A percentile compares a stretch with the other conserved stretches of the same genome.
These are phyloP conservation scores for Nematodospora valgi DNA, from an alignment of 805 yeast species.

Conservation along the genomic window DNA sequence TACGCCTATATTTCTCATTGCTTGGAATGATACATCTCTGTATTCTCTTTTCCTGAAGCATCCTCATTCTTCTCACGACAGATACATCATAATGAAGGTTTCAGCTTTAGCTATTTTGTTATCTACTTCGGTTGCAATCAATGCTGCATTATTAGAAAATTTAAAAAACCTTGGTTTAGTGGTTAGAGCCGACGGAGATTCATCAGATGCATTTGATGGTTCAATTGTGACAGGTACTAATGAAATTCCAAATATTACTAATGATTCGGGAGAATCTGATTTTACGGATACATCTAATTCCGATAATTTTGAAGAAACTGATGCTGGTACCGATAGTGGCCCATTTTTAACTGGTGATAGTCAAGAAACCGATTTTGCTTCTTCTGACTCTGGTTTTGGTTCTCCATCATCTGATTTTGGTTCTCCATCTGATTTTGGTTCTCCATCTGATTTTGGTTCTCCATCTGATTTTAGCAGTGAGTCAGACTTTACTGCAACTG, in stretches of 20 bases:
- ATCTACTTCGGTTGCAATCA: slow-evolving; percentile 13
- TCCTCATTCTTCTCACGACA: background rate
- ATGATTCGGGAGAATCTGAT: slow-evolving; percentile 6
- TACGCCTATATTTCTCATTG: slow-evolving; percentile 1
- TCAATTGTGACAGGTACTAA: slow-evolving; percentile 1
- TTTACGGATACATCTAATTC: slow-evolving; percentile 3
- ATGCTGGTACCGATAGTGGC: slow-evolving; percentile 7
- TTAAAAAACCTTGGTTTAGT: slow-evolving; percentile 1
- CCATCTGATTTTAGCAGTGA: slow-evolving; percentile 6
- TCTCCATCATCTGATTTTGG: slow-evolving; percentile 5
- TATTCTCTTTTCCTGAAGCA: slow-evolving; percentile 7
- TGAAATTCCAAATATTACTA: slow-evolving; percentile 5
- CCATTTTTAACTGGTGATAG: slow-evolving; percentile 5
- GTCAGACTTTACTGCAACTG: slow-evolving; percentile 6
- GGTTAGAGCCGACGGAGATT: slow-evolving; percentile 9
- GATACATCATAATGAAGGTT: slow-evolving; percentile 9
- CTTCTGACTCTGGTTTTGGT: slow-evolving; percentile 7
- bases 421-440: slow-evolving; percentile 2
- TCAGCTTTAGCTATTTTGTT: slow-evolving; percentile 12
- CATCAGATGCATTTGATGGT: slow-evolving; percentile 4
- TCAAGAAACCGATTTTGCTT: slow-evolving; percentile 3
- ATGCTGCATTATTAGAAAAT: slow-evolving; percentile 4
- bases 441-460: slow-evolving; percentile 1
- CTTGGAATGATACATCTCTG: slow-evolving; percentile 11
- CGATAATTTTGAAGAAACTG: slow-evolving; percentile 5